Conservation (phyloP, 768 basidiomycete genomes). For the Mycena rosella region DNA sequence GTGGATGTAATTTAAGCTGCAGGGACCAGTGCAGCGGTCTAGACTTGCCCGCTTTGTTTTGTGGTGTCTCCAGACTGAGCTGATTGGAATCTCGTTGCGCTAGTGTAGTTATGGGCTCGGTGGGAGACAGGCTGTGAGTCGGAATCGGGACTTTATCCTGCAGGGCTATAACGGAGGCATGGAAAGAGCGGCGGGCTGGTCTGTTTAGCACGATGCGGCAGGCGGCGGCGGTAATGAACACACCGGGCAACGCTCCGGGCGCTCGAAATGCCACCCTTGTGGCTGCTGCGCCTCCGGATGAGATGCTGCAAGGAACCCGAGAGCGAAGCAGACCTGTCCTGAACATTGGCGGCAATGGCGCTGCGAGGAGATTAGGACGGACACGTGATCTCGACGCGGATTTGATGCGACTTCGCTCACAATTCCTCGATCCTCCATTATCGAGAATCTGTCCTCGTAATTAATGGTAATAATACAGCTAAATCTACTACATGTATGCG, state of each 20-base stretch:
- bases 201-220: neutral
- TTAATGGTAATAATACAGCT: constrained; percentile 2
- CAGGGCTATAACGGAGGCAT: constrained; percentile 60
- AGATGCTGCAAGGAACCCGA: constrained; percentile 1
- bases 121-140: constrained; percentile 58
- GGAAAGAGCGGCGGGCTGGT: constrained; percentile 67
- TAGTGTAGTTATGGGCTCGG: constrained; percentile 74
- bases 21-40: neutral
- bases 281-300: constrained; percentile 36
- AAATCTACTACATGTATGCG: neutral
- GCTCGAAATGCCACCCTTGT: constrained; percentile 62
- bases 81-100: constrained; percentile 88
- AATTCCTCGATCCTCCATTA: no score
- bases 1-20: constrained; percentile 17
- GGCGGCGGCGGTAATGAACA: constrained; percentile 6
- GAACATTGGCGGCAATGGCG: constrained; percentile 17
- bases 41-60: constrained; percentile 86
- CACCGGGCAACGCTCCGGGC: constrained; percentile 49
- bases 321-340: constrained; percentile 32
- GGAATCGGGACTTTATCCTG: constrained; percentile 53
- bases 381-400: constrained; percentile 5
- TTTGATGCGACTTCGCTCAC: no score
- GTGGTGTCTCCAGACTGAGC: constrained; percentile 86
- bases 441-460: neutral
- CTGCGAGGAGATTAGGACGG: neutral